Percentiles rank a stretch among this genome's conserved stretches.
phyloP scores from a whole-genome alignment of 2,329 filamentous ascomycete species.

The Clonostachys chloroleuca region DNA sequence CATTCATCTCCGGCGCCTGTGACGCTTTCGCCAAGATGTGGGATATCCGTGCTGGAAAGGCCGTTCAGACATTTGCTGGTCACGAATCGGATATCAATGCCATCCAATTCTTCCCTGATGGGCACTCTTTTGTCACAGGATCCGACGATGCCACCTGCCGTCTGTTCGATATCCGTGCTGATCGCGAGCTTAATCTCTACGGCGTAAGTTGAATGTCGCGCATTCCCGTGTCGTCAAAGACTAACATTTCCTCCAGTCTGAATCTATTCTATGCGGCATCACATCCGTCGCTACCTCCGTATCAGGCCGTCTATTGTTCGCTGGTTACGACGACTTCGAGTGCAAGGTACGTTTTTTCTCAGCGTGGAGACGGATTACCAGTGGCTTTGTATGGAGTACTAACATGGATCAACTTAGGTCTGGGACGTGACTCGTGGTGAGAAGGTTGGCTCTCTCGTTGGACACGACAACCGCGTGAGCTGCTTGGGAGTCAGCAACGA shows the following conservation, averaged over 20 bases:
- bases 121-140: conserved; percentile 95
- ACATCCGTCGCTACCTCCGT: conserved; percentile 98
- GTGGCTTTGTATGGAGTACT: conserved; percentile 4
- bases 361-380: conserved; percentile 2
- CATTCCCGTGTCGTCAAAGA: neutral
- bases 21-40: conserved; percentile 98
- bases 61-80: conserved; percentile 95
- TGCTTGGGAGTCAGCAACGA: conserved; percentile 98
- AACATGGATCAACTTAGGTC: conserved; percentile 53
- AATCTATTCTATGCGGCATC: conserved; percentile 95
- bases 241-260: conserved; percentile 58
- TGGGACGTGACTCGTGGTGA: conserved; percentile 97
- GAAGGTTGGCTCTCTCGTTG: conserved; percentile 92
- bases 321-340: conserved; percentile 98
- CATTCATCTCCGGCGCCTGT: conserved; percentile 98
- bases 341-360: conserved; percentile 74
- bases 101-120: conserved; percentile 98
- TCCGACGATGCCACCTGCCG: conserved; percentile 97
- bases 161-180: conserved; percentile 95
- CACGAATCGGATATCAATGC: conserved; percentile 99
- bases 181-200: conserved; percentile 70
- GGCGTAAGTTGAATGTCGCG: conserved; percentile 43
- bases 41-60: conserved; percentile 98
- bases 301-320: conserved; percentile 90
- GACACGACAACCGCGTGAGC: conserved; percentile 98